phyloP scores from a whole-genome alignment of 2,329 filamentous ascomycete genomes.

The Fusarium napiforme region DNA sequence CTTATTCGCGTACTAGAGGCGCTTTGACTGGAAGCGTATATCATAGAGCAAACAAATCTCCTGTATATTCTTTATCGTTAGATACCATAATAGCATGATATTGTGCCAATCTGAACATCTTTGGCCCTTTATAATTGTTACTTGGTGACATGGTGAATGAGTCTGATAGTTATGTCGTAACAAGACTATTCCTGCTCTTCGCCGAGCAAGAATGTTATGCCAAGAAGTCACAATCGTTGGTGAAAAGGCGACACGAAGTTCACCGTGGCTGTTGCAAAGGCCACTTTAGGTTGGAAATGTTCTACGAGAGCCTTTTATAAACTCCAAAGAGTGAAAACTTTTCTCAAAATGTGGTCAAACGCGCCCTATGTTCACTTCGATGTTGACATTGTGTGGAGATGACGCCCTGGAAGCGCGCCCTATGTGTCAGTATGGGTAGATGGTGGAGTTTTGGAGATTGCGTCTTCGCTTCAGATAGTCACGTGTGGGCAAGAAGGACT shows the following conservation, averaged over 20 bases:
- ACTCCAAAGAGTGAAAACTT: background rate
- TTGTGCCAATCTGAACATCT: background rate
- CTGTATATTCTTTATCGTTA: conserved; percentile 35
- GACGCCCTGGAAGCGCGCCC: conserved; percentile 19
- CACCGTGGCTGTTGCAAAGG: fast-evolving
- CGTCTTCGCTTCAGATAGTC: background rate
- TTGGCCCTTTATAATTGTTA: background rate
- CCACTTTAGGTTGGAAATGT: background rate
- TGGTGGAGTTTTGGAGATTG: conserved; percentile 32
- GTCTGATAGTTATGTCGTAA: background rate
- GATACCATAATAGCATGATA: conserved; percentile 37
- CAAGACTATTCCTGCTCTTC: background rate
- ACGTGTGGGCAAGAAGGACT: background rate
- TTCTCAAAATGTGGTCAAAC: conserved; percentile 1
- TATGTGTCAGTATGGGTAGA: conserved; percentile 5
- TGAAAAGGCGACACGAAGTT: background rate
- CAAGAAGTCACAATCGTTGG: background rate
- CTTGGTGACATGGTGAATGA: background rate
- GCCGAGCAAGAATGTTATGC: background rate
- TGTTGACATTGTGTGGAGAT: conserved; percentile 23
- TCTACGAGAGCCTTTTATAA: conserved; percentile 3
- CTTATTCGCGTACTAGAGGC: background rate
- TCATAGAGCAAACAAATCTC: conserved; percentile 14
- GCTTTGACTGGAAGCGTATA: background rate
- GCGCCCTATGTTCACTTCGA: conserved; percentile 18